Evolutionary conservation across 2,329 filamentous ascomycete genomes (phyloP), one percentile per base, ranked within the genome.

Genomic region (Tympanopsis confertula): DNA sequence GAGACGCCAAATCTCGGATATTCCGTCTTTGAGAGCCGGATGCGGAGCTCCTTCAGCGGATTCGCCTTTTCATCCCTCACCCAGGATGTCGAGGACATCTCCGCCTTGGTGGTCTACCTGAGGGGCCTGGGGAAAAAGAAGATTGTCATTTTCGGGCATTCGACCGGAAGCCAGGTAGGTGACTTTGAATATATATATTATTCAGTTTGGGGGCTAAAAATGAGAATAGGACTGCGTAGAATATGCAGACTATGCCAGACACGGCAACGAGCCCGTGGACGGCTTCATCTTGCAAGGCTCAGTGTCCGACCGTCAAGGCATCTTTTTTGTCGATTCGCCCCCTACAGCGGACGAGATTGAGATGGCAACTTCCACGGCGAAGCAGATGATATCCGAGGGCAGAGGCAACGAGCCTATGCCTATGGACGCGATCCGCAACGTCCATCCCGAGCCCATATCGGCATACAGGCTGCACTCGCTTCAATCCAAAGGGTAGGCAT

Each of bases 221-320:
- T n/a, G n/a, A 14, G 14, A 2, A 13, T 29, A 76, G 69, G 72
- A 76, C 47, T 72, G 66, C 42, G 68, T 75, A 55, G 68, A 69
- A 44, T 77, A 76, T 39, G 60, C 60, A 15, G 55, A 64, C 38
- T 61, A 62, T 18, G 51, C 53, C 36, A 62, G 62, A 44, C 48
- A 64, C 24, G 49, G 50, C 4, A 56, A 58, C 29, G 59, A 71
- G 12, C 70, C 74, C 0, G 61, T 94, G 2, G 75, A 91, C 42
- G 87, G 82, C 24, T 78, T 78, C 36, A 81, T 94, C 33, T 61
- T 94, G 39, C 87, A 94, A 55, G 86, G 81, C 0, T 78, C 84
- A 0, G 78, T 88, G 3, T 85, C 77, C 2, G 86, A 94, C 54
- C 69, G 86, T 20, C 81, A 93, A 53, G 72, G 69, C 0, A 50